Evolutionary conservation across 2,329 filamentous ascomycete species (phyloP), one percentile per base, ranked within the genome.

Genomic region (Fusarium duplospermum): DNA sequence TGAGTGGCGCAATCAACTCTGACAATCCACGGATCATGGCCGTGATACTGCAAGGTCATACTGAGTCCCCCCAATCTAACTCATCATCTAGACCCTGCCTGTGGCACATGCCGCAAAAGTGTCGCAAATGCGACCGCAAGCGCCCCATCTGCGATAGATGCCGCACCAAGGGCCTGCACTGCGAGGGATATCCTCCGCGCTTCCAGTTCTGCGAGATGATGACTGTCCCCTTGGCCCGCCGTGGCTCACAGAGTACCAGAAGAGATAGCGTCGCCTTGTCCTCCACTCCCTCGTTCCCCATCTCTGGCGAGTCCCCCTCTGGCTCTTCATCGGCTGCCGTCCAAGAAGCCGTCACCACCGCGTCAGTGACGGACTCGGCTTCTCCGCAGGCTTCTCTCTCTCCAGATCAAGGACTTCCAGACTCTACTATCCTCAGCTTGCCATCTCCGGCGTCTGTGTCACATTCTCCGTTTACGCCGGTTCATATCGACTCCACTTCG

Each of bases 41-140:
- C 9, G 45, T 50, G 45, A 50, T 29, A 9, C 42, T 47, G 20
- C 20, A 47, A 22, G 22, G 11, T 27, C 7, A 42, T 22, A 13
- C 11, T 14, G 2, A 45, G 11, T 18, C 8, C 22, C n/a, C 6
- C 22, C 45, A 50, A 27, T 50, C 45, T 50, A 50, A 71, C 50
- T 6, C 3, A 33, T 18, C 9, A 29, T 36, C 6, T 1, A 81
- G 79, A 81, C 38, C 79, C 79, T 22, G 79, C 79, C 0, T 81
- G 79, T 35, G 79, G 79, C 2, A 81, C 79, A 4, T 81, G 79
- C 47, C 78, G 79, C 42, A 81, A 77, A 81, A 81, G 63, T 81
- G 79, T 42, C 79, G 79, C n/a, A 81, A 80, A 64, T 81, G 79
- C 57, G 79, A 81, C 38, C 74, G 79, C 8, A 73, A 75, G 31